phyloP scores from a whole-genome alignment of 176 grass and related monocot species.

The Juncus effusus region DNA sequence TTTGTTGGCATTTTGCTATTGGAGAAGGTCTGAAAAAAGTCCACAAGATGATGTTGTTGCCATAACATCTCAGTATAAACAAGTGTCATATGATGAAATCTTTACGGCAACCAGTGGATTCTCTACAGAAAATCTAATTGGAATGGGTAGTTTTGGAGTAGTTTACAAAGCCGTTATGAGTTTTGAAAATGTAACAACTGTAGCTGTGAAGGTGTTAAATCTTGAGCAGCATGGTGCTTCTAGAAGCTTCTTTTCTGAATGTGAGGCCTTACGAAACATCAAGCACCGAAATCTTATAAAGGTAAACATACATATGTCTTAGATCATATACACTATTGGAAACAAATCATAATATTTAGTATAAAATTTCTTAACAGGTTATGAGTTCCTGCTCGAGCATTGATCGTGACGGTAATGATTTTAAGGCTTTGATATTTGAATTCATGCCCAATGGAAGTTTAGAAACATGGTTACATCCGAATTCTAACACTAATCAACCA shows the following conservation, averaged over 20 bases:
- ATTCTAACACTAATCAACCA: not conserved
- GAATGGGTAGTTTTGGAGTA: constrained; percentile 33
- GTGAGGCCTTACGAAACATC: constrained; percentile 39
- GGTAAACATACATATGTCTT: no score
- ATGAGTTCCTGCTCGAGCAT: constrained; percentile 47
- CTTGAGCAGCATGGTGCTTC: constrained; percentile 39
- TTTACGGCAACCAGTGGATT: constrained; percentile 46
- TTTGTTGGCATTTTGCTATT: constrained; percentile 14
- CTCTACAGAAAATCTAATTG: constrained; percentile 37
- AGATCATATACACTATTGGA: no score
- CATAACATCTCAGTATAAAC: constrained; percentile 17
- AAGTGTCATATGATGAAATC: constrained; percentile 43
- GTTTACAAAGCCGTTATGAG: constrained; percentile 41
- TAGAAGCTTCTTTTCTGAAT: constrained; percentile 57
- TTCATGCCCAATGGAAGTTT: constrained; percentile 47
- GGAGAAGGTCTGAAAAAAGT: not conserved
- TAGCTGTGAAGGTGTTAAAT: constrained; percentile 54
- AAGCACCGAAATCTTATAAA: constrained; percentile 55
- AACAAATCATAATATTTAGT: no score
- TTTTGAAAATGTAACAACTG: constrained; percentile 16
- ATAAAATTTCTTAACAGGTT: not conserved
- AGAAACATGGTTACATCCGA: constrained; percentile 42
- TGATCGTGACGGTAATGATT: constrained; percentile 39
- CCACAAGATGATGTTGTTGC: not conserved
- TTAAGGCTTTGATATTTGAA: constrained; percentile 51